Evolutionary conservation across 306 rosid species (phyloP).

Genomic region (Pyrus betulifolia): DNA sequence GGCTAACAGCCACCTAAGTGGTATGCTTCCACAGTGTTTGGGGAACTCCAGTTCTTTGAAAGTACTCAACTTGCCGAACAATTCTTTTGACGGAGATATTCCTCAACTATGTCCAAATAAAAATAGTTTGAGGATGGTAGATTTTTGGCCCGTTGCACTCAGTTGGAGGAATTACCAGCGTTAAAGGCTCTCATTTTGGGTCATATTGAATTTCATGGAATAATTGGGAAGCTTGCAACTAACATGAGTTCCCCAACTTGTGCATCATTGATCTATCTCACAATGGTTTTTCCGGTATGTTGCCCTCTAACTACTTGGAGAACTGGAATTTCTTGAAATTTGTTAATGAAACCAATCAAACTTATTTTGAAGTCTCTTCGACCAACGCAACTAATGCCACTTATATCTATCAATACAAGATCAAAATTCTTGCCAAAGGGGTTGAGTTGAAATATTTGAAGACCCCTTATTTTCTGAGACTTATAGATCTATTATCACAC

Average conservation of each 20-base stretch:
- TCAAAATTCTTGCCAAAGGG: not conserved
- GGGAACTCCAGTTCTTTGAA: not conserved
- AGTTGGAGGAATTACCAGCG: not conserved
- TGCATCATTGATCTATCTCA: too few species aligned
- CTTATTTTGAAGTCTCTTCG: not conserved
- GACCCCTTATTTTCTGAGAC: not conserved
- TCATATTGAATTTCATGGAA: not conserved
- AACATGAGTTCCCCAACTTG: not conserved
- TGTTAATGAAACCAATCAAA: too few species aligned
- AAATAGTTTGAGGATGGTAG: not conserved
- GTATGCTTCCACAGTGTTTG: not conserved
- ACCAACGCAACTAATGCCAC: fast-evolving
- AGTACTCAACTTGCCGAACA: not conserved
- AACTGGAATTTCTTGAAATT: not conserved
- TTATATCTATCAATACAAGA: too few species aligned
- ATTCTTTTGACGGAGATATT: not conserved
- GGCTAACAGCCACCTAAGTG: not conserved
- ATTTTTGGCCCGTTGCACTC: not conserved
- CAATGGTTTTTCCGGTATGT: too few species aligned
- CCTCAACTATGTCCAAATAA: not conserved
- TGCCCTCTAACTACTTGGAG: too few species aligned
- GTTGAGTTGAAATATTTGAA: not conserved
- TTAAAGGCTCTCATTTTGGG: not conserved
- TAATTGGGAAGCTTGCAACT: not conserved
- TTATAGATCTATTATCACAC: not conserved